phyloP scores from a whole-genome alignment of 2,329 filamentous ascomycete species.

The Colletotrichum australisinense region DNA sequence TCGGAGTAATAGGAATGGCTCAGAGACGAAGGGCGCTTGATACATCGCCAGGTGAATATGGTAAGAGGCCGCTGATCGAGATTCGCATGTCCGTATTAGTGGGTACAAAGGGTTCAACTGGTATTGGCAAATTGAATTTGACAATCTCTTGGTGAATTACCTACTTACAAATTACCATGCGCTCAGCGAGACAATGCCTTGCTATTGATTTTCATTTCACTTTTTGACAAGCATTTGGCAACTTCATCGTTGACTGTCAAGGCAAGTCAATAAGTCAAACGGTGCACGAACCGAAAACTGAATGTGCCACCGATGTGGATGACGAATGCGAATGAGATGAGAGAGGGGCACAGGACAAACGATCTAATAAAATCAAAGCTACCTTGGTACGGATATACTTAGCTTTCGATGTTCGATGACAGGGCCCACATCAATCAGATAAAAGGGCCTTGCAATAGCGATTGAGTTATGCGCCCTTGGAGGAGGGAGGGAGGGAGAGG shows the following conservation, averaged over 20 bases:
- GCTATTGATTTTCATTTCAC: neutral
- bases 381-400: constrained; percentile 3
- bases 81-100: neutral
- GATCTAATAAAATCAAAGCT: neutral
- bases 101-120: neutral
- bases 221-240: neutral
- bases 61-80: neutral
- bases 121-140: neutral
- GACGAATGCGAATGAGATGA: constrained; percentile 21
- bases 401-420: constrained; percentile 1
- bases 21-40: no score
- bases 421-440: constrained; percentile 9
- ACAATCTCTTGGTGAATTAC: neutral
- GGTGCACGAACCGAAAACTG: neutral
- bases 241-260: neutral
- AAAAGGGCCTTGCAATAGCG: constrained; percentile 15
- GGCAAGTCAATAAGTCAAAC: neutral
- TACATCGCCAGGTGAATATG: neutral
- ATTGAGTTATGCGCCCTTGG: constrained; percentile 20
- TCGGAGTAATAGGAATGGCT: no score
- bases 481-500: no score
- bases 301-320: neutral
- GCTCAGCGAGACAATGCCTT: neutral
- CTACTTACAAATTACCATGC: neutral
- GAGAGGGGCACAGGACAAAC: constrained; percentile 16